Evolutionary conservation across 306 rosid species (phyloP).

Genomic region (Morella rubra): DNA sequence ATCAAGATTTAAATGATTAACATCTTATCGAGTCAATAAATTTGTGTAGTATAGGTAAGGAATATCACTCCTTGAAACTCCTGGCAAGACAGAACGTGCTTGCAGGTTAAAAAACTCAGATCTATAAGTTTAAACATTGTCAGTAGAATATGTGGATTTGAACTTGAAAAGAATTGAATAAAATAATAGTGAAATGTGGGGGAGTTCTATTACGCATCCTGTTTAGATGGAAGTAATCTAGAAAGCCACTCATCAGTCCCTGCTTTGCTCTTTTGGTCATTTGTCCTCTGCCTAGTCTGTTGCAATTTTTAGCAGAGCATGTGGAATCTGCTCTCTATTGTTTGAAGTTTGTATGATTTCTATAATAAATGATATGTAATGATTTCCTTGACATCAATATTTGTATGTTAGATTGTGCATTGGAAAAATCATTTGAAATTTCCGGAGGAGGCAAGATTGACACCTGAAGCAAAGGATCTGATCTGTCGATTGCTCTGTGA

Average conservation of each 20-base stretch:
- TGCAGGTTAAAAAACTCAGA: background rate
- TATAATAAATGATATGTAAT: background rate
- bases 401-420: conserved; percentile 65
- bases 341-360: background rate
- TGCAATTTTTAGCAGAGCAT: background rate
- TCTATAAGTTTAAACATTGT: background rate
- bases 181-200: background rate
- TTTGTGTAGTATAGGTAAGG: background rate
- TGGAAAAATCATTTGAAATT: conserved; percentile 94
- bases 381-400: conserved; percentile 10
- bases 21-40: background rate
- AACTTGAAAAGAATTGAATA: background rate
- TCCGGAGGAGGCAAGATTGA: conserved; percentile 76
- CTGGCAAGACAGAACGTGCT: background rate
- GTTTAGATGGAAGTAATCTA: background rate
- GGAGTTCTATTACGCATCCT: conserved; percentile 6
- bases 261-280: conserved; percentile 8
- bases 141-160: background rate
- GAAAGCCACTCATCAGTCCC: background rate
- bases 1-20: too few species aligned
- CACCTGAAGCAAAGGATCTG: conserved; percentile 86
- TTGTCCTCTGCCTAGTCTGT: background rate
- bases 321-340: background rate
- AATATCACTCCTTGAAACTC: background rate
- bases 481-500: conserved; percentile 79